A percentile compares a stretch with the other conserved stretches of the same genome.
These are phyloP conservation scores for Alternaria burnsii DNA, from an alignment of 2,329 filamentous ascomycete genomes.

Conservation along the genomic window DNA sequence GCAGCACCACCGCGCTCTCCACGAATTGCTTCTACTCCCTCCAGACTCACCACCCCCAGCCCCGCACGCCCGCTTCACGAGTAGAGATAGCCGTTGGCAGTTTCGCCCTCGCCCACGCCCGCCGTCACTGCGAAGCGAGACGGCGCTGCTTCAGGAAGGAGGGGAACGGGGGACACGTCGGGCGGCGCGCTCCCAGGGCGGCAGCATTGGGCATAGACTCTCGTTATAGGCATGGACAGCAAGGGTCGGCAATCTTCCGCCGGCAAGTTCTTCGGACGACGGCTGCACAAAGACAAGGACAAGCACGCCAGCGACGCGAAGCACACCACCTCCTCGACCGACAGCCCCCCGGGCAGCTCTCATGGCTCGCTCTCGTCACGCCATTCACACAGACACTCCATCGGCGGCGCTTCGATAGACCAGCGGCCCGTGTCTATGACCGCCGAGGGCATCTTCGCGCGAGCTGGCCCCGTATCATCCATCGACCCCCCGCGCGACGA, in stretches of 20 bases:
- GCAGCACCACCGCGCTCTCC: conserved; percentile 18
- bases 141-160: conserved; percentile 2
- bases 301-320: conserved; percentile 21
- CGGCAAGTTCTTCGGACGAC: conserved; percentile 86
- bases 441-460: conserved; percentile 71
- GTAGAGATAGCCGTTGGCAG: background rate
- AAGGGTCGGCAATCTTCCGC: conserved; percentile 85
- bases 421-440: conserved; percentile 68
- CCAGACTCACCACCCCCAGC: conserved; percentile 3
- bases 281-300: conserved; percentile 74
- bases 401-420: conserved; percentile 69
- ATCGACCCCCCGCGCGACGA: conserved; percentile 81
- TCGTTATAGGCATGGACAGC: conserved; percentile 63
- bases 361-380: conserved; percentile 75
- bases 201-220: conserved; percentile 24
- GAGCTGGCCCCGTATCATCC: conserved; percentile 83
- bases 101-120: conserved; percentile 1
- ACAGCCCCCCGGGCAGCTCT: conserved; percentile 69
- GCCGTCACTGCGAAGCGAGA: background rate
- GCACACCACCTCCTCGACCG: conserved; percentile 62
- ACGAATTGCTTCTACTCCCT: conserved; percentile 9
- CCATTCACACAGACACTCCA: conserved; percentile 62
- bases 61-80: conserved; percentile 27
- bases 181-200: conserved; percentile 19
- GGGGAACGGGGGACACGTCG: conserved; percentile 17